Evolutionary conservation across 73 alveolate genomes (phyloP), one percentile per base, ranked within the genome.

Genomic region (Symbiodinium pilosum): DNA sequence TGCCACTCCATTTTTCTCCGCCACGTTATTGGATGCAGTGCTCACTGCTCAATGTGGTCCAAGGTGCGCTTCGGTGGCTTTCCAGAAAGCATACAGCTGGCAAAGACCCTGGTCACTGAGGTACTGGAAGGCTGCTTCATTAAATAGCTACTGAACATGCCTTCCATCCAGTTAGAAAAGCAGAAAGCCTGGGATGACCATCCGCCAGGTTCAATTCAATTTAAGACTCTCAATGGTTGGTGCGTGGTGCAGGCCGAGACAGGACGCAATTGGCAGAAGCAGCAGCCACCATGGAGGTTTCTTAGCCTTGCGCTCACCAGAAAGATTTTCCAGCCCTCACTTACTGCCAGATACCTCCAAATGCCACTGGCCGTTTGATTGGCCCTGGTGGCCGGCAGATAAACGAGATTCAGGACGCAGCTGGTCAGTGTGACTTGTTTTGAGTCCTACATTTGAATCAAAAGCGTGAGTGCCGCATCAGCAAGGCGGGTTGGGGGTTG

Each of bases 361-460:
- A 92, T 75, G 83, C 85, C 30, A 92, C 98, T 38, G 98, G 98
- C 77, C 86, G 87, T 43, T 40, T 92, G 84, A 92, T 92, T 47
- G 98, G 98, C 5, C 98, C 98, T 26, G 98, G 98, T 38, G 98
- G 98, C 42, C 98, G 98, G 54, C 98, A 92, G 38, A 92, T 92
- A 86, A 92, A 92, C 38, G 98, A 92, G 64, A 92, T 92, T 85
- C 98, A 92, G 98, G 98, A 43, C 64, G 41, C 12, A 12, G 83
- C 7, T 21, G 32, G 34, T 6, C 83, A 7, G 83, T 68, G 83
- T 34, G 21, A 21, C 21, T 5, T 28, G 39, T 7, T 12, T n/a
- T 6, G 41, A 21, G 30, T n/a, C 83, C 83, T 12, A 21, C 32
- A n/a, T 68, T n/a, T 68, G 39, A 54, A 54, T 18, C 75, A 54